These are phyloP conservation scores for Metschnikowia anglica DNA, from an alignment of 805 yeast genomes.

Conservation along the genomic window DNA sequence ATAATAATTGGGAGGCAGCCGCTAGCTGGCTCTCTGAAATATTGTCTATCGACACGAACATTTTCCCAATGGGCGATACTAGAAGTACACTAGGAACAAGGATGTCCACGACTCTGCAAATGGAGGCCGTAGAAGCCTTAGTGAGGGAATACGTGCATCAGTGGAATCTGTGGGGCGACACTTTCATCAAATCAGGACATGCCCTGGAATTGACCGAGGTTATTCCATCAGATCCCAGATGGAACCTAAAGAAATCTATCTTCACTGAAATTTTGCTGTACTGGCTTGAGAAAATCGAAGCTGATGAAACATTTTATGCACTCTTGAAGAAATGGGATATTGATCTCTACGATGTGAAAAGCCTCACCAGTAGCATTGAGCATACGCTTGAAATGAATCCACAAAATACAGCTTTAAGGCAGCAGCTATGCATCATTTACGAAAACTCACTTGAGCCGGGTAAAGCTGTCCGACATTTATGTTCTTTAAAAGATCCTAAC, in stretches of 20 bases:
- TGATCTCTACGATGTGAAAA: constrained; percentile 47
- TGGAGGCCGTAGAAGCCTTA: constrained; percentile 21
- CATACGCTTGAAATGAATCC: constrained; percentile 35
- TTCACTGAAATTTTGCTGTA: constrained; percentile 47
- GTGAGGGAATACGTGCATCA: constrained; percentile 31
- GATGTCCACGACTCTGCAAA: constrained; percentile 14
- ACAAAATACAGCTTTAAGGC: constrained; percentile 31
- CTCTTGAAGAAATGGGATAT: constrained; percentile 59
- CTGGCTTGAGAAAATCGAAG: constrained; percentile 36
- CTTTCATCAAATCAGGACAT: constrained; percentile 50
- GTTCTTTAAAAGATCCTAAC: constrained; percentile 52
- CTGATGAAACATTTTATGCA: constrained; percentile 33
- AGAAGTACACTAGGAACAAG: constrained; percentile 29
- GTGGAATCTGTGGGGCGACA: constrained; percentile 67
- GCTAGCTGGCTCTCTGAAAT: constrained; percentile 43
- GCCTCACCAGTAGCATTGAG: constrained; percentile 48
- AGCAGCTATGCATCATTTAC: constrained; percentile 52
- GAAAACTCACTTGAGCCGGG: constrained; percentile 56
- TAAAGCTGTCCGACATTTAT: constrained; percentile 63
- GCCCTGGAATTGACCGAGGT: constrained; percentile 46
- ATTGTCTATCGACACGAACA: constrained; percentile 22
- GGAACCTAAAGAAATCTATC: constrained; percentile 33
- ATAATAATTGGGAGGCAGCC: constrained; percentile 56
- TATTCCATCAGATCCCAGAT: constrained; percentile 51
- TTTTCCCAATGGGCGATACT: constrained; percentile 30